Conservation (phyloP, 2,329 filamentous ascomycete species). For the Colletotrichum tropicicola region DNA sequence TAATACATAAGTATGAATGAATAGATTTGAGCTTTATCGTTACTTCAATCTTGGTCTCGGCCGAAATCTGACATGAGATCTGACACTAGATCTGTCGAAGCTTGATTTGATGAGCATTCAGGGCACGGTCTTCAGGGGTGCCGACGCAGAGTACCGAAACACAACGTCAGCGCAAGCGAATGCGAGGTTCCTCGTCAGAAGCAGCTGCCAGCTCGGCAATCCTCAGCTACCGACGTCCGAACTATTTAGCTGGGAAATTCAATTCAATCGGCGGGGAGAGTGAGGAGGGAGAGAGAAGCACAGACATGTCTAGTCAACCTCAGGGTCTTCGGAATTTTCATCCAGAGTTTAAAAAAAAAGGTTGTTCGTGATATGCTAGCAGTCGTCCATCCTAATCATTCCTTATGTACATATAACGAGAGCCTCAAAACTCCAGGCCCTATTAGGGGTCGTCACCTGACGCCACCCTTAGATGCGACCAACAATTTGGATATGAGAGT, state of each 20-base stretch:
- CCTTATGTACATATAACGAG: constrained; percentile 26
- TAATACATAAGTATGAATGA: constrained; percentile 27
- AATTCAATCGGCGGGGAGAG: background rate
- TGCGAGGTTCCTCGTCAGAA: background rate
- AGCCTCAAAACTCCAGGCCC: constrained; percentile 26
- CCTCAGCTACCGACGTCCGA: too few relatives aligned
- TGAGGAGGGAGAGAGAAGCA: background rate
- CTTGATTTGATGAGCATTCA: background rate
- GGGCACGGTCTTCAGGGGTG: background rate
- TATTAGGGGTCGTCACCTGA: background rate
- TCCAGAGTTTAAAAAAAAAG: too few relatives aligned
- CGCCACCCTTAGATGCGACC: constrained; percentile 7
- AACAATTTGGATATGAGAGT: constrained; percentile 28
- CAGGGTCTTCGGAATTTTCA: too few relatives aligned
- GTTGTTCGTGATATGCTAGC: constrained; percentile 22
- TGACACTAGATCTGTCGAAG: background rate
- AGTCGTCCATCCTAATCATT: constrained; percentile 11
- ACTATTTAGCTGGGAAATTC: background rate
- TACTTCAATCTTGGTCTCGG: background rate
- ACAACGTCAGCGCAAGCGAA: constrained; percentile 7
- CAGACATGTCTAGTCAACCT: too few relatives aligned
- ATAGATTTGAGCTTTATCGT: constrained; percentile 20
- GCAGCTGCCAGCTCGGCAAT: background rate
- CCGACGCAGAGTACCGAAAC: background rate
- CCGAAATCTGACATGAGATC: background rate